phyloP scores from a whole-genome alignment of 2,329 filamentous ascomycete species.

The Colletotrichum sp. region DNA sequence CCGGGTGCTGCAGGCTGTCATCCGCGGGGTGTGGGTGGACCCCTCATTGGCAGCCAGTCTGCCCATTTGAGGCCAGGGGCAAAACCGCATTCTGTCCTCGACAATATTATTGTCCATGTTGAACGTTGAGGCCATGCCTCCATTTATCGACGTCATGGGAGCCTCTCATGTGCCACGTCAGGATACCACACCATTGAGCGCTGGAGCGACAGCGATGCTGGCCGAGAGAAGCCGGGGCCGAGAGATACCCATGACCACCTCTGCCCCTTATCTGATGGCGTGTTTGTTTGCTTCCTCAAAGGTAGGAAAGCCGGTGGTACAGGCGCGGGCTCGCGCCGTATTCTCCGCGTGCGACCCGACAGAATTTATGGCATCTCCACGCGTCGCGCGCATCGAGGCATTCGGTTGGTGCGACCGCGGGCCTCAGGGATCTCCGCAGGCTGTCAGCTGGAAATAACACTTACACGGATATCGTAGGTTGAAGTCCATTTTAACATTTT shows the following conservation, averaged over 20 bases:
- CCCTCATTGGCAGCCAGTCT: background rate
- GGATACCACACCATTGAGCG: background rate
- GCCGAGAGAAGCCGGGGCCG: background rate
- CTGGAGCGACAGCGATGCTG: background rate
- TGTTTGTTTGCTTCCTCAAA: background rate
- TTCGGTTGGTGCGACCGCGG: background rate
- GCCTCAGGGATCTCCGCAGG: background rate
- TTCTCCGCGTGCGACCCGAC: background rate
- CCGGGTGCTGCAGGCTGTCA: background rate
- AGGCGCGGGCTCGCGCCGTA: background rate
- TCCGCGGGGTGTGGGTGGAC: background rate
- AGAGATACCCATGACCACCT: background rate
- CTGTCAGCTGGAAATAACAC: background rate
- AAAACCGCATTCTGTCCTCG: background rate
- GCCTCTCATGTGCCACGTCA: background rate
- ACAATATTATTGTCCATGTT: background rate
- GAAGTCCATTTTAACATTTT: background rate
- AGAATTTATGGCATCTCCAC: background rate
- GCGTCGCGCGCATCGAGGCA: background rate
- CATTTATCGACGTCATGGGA: background rate
- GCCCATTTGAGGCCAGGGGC: background rate
- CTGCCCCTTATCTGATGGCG: background rate
- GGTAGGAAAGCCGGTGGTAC: background rate
- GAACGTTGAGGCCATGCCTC: background rate
- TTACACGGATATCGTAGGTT: background rate